These are phyloP conservation scores for Fraxinus excelsior DNA, from an alignment of 257 asterid species.

Conservation along the genomic window DNA sequence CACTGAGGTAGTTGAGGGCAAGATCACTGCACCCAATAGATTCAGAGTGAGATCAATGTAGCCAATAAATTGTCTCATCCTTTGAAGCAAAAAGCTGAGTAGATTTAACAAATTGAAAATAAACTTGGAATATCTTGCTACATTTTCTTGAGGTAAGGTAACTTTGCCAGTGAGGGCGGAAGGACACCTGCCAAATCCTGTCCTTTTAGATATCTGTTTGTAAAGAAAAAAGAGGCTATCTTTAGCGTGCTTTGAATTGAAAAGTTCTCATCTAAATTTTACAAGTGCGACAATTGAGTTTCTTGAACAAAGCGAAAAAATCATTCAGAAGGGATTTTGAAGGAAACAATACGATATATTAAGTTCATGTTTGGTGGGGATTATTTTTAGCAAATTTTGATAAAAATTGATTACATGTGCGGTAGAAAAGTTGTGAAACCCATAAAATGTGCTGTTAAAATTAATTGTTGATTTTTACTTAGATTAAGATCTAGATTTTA, in stretches of 20 bases:
- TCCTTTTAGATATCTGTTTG: slow-evolving; percentile 43
- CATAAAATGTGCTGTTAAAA: no score
- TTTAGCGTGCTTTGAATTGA: not conserved
- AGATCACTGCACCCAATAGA: slow-evolving; percentile 46
- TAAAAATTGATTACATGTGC: no score
- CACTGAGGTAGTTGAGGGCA: slow-evolving; percentile 54
- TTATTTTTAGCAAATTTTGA: no score
- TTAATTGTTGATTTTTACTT: no score
- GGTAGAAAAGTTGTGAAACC: no score
- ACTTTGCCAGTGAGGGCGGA: slow-evolving; percentile 59
- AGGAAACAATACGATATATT: no score
- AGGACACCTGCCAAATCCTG: slow-evolving; percentile 68
- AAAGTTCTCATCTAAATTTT: no score
- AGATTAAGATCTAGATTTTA: no score
- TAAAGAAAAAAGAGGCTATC: not conserved
- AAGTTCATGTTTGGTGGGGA: no score
- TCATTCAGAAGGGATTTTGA: not conserved
- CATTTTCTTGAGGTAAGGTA: slow-evolving; percentile 47
- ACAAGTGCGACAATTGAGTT: no score
- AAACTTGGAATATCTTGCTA: slow-evolving; percentile 21
- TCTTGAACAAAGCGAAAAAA: not conserved
- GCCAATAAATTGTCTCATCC: not conserved
- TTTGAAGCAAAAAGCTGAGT: not conserved
- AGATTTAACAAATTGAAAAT: not conserved
- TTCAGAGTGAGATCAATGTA: not conserved